Base-by-base conservation (phyloP, 1,284 basidiomycete genomes). In the Golubevia sp. region DNA sequence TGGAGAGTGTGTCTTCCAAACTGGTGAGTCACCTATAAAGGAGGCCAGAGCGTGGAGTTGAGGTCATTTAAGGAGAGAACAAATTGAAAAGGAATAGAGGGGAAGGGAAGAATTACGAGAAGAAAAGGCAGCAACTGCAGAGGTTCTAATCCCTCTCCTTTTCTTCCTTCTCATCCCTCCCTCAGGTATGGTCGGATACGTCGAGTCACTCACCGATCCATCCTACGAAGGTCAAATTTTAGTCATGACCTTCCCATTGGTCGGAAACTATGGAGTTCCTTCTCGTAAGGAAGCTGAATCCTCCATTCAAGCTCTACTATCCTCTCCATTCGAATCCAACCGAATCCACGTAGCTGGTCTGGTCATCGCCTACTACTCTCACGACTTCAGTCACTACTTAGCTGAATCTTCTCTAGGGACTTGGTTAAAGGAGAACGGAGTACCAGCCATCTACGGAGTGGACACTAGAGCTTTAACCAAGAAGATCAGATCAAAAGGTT, bases 1-100 rank as follows among this genome's bases (percentile, higher is more conserved):
- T 21, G 97, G 97, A 76, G 97, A 99, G 89, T 98, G 96, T 84
- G 97, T 99, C 82, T 99, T 99, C 87, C 96, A 98, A 87, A 99
- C 97, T 60, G 96, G 96, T 97, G 82, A 85, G 91, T 85, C 63
- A 55, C 11, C 59, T 61, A 23, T 21, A 15, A 49, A 59, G 38
- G 44, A 38, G 25, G 48, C 51, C 21, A 21, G 34, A 27, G 20
- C 4, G n/a, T 24, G 24, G 30, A 20, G n/a, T 15, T 26, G 24
- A 34, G 5, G 13, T 24, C 25, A 49, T 18, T 24, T 55, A n/a
- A 38, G n/a, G 5, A 23, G 20, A 26, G 11, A 66, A 34, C 38
- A 18, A 49, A 20, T 5, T 11, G 21, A 49, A 2, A 0, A 2
- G n/a, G 25, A 3, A n/a, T n/a, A n/a, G n/a, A n/a, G n/a, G n/a